Evolutionary conservation across 352 stramenopile genomes (phyloP).

Genomic region (Phytophthora constricta): DNA sequence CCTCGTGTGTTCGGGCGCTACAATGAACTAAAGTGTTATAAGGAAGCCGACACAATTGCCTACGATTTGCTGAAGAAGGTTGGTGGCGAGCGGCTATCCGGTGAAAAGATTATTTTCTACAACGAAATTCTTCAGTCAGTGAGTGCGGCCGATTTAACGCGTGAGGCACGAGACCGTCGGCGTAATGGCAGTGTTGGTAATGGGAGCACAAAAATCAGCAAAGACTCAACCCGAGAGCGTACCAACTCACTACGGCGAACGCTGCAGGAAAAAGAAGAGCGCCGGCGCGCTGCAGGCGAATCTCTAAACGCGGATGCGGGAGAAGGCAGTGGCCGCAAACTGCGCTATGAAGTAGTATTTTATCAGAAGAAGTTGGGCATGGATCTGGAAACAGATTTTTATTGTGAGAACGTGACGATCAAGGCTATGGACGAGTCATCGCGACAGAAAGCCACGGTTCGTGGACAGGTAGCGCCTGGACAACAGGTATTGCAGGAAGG

Average conservation of each 20-base stretch:
- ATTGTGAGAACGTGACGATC: slow-evolving; percentile 88
- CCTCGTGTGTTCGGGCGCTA: slow-evolving; percentile 90
- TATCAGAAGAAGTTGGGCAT: slow-evolving; percentile 84
- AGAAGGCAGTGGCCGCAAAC: slow-evolving; percentile 50
- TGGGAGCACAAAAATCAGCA: slow-evolving; percentile 45
- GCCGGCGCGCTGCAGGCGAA: slow-evolving; percentile 45
- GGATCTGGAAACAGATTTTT: slow-evolving; percentile 91
- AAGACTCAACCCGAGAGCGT: slow-evolving; percentile 66
- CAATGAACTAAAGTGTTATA: slow-evolving; percentile 91
- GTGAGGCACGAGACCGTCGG: slow-evolving; percentile 71
- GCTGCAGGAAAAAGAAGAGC: slow-evolving; percentile 73
- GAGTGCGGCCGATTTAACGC: slow-evolving; percentile 71
- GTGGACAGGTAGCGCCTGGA: slow-evolving; percentile 56
- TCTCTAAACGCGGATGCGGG: slow-evolving; percentile 14
- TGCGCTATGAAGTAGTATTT: slow-evolving; percentile 86
- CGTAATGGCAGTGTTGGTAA: slow-evolving; percentile 41
- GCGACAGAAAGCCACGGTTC: slow-evolving; percentile 61
- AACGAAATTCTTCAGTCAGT: slow-evolving; percentile 87
- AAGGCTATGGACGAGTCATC: slow-evolving; percentile 70
- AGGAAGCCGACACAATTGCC: slow-evolving; percentile 87
- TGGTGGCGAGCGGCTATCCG: slow-evolving; percentile 64
- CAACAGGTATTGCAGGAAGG: slow-evolving; percentile 81
- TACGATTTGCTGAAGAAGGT: slow-evolving; percentile 86
- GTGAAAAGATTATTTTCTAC: slow-evolving; percentile 91
- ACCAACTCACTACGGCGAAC: slow-evolving; percentile 73